Percentiles rank a stretch among this genome's conserved stretches.
Evolutionary conservation across 805 yeast genomes (phyloP).

Genomic region (Deakozyma indianensis): DNA sequence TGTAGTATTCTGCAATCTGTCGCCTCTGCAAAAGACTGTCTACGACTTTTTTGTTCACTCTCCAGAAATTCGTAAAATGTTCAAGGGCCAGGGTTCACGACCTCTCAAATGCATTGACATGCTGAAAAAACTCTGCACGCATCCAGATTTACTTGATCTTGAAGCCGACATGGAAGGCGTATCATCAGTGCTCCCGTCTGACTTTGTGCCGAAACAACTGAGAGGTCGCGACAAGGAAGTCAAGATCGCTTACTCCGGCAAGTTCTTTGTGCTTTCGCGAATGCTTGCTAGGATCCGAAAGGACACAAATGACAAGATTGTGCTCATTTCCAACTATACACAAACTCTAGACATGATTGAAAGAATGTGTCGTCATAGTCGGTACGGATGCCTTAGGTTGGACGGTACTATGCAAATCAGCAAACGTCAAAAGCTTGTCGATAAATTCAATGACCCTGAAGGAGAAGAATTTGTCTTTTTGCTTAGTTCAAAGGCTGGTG

Average conservation of each 20-base stretch:
- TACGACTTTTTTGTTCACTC: slow-evolving; percentile 67
- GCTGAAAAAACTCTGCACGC: slow-evolving; percentile 83
- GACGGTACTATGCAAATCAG: slow-evolving; percentile 90
- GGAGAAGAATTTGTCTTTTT: slow-evolving; percentile 78
- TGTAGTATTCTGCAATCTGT: slow-evolving; percentile 78
- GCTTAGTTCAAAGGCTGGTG: slow-evolving; percentile 93
- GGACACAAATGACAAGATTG: slow-evolving; percentile 90
- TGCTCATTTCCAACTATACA: slow-evolving; percentile 85
- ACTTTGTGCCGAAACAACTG: slow-evolving; percentile 35
- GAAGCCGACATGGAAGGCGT: slow-evolving; percentile 68
- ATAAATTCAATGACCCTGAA: slow-evolving; percentile 79
- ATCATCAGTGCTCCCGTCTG: slow-evolving; percentile 49
- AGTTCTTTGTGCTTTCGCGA: slow-evolving; percentile 70
- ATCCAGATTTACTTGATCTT: slow-evolving; percentile 71
- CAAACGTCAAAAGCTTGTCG: slow-evolving; percentile 87
- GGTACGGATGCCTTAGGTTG: slow-evolving; percentile 65
- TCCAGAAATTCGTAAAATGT: slow-evolving; percentile 54
- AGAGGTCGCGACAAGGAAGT: slow-evolving; percentile 47
- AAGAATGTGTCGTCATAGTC: slow-evolving; percentile 58
- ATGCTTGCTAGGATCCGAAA: slow-evolving; percentile 61
- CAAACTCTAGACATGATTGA: slow-evolving; percentile 88
- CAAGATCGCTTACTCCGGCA: slow-evolving; percentile 75
- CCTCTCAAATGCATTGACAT: slow-evolving; percentile 83
- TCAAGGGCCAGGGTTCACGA: slow-evolving; percentile 49
- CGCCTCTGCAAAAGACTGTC: slow-evolving; percentile 59